These are phyloP conservation scores for Chlorella sp. DNA, from an alignment of 139 green algal species.

Conservation along the genomic window DNA sequence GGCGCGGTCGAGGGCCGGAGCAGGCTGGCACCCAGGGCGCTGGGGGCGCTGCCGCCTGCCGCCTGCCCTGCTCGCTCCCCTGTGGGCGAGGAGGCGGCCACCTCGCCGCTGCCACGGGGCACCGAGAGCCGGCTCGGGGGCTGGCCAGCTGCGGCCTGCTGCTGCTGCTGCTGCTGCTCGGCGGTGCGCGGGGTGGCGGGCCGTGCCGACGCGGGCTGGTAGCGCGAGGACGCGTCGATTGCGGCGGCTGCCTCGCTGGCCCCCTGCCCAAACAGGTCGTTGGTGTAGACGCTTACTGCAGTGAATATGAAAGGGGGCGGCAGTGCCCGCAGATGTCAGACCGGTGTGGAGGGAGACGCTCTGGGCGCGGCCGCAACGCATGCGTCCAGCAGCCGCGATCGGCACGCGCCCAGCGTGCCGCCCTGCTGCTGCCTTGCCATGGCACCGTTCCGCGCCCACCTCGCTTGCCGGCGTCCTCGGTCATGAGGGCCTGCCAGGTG, in stretches of 20 bases:
- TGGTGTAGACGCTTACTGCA: conserved; percentile 17
- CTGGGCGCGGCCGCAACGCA: no score
- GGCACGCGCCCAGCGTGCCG: no score
- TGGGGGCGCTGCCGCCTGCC: not conserved
- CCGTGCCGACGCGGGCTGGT: conserved; percentile 2
- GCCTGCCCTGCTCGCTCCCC: not conserved
- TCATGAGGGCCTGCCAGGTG: conserved; percentile 19
- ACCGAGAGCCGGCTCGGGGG: no score
- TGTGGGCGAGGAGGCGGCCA: no score
- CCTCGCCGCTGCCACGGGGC: no score
- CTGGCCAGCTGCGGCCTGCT: not conserved
- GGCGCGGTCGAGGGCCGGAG: not conserved
- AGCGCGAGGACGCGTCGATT: not conserved
- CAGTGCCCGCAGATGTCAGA: no score
- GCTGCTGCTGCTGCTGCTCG: conserved; percentile 23
- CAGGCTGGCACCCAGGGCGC: not conserved
- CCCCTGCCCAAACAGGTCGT: conserved; percentile 12
- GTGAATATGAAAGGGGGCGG: no score
- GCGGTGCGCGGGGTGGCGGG: not conserved
- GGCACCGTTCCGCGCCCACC: not conserved
- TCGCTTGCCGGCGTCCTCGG: not conserved
- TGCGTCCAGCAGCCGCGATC: no score
- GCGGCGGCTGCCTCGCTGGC: not conserved
- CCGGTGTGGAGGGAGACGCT: no score
- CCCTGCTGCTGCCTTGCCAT: no score